Evolutionary conservation across 2,329 filamentous ascomycete species (phyloP).

Genomic region (Claviceps sp.): DNA sequence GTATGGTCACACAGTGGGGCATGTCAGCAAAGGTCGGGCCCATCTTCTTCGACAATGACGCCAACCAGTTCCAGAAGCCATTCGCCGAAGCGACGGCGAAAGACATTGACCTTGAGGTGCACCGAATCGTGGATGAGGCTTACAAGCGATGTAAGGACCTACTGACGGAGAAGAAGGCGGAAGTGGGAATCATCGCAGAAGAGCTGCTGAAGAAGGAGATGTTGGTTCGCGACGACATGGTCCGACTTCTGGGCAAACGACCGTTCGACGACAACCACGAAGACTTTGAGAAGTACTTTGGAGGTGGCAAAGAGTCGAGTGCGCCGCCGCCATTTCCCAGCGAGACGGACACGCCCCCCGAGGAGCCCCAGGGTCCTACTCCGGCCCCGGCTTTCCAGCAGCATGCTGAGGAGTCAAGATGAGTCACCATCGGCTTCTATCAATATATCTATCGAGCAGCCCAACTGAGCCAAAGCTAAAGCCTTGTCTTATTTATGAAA

Average conservation of each 20-base stretch:
- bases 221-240: constrained; percentile 80
- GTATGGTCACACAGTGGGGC: constrained; percentile 99
- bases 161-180: constrained; percentile 70
- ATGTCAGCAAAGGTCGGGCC: constrained; percentile 94
- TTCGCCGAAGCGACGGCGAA: constrained; percentile 91
- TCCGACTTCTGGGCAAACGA: constrained; percentile 70
- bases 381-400: constrained; percentile 26
- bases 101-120: constrained; percentile 82
- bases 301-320: constrained; percentile 41
- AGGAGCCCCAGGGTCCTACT: constrained; percentile 20
- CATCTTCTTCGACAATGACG: constrained; percentile 76
- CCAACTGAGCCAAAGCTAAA: not conserved
- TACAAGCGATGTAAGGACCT: constrained; percentile 83
- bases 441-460: not conserved
- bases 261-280: constrained; percentile 75
- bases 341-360: constrained; percentile 27
- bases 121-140: constrained; percentile 80
- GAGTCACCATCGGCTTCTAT: not conserved
- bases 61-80: constrained; percentile 78
- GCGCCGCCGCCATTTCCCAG: constrained; percentile 43
- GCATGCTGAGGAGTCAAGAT: constrained; percentile 6
- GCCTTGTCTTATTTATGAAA: not conserved
- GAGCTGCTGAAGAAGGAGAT: constrained; percentile 89
- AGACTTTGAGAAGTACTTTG: constrained; percentile 93
- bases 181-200: constrained; percentile 82